Evolutionary conservation across 2,329 filamentous ascomycete species (phyloP).

Genomic region (Aspergillus sp.): DNA sequence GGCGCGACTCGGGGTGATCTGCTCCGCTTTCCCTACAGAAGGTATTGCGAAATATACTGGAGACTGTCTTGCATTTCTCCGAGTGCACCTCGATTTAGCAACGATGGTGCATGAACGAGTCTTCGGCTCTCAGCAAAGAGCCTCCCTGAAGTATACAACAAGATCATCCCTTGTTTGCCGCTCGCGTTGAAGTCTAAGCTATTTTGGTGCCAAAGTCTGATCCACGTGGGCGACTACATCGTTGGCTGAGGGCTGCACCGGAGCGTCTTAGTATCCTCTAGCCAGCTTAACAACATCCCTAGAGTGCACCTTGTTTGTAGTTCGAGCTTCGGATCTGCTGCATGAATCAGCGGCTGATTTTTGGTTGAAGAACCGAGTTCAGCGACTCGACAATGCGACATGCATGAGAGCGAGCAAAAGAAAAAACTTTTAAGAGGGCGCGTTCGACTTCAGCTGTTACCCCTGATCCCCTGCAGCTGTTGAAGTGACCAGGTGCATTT

Average conservation of each 20-base stretch:
- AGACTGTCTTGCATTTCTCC: no score
- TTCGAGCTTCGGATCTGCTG: not conserved
- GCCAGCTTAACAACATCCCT: conserved; percentile 7
- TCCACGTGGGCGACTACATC: conserved; percentile 25
- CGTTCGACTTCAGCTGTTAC: not conserved
- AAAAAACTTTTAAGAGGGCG: not conserved
- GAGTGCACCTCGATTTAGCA: no score
- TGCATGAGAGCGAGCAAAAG: not conserved
- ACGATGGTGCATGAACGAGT: not conserved
- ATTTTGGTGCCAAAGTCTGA: conserved; percentile 22
- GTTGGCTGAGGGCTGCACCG: conserved; percentile 16
- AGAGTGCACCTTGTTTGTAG: conserved; percentile 15
- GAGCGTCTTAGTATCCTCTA: conserved; percentile 13
- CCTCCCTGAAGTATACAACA: not conserved
- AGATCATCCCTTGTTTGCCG: not conserved
- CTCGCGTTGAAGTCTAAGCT: conserved; percentile 13
- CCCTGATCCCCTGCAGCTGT: not conserved
- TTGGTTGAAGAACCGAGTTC: no score
- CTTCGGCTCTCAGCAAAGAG: not conserved
- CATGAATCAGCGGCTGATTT: not conserved
- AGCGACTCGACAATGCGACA: no score
- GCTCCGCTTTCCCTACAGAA: not conserved
- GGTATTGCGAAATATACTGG: not conserved
- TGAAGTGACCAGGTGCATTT: not conserved
- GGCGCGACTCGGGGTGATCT: not conserved